Base-by-base conservation (phyloP, 2,329 filamentous ascomycete genomes). In the Plenodomus tracheiphilus region DNA sequence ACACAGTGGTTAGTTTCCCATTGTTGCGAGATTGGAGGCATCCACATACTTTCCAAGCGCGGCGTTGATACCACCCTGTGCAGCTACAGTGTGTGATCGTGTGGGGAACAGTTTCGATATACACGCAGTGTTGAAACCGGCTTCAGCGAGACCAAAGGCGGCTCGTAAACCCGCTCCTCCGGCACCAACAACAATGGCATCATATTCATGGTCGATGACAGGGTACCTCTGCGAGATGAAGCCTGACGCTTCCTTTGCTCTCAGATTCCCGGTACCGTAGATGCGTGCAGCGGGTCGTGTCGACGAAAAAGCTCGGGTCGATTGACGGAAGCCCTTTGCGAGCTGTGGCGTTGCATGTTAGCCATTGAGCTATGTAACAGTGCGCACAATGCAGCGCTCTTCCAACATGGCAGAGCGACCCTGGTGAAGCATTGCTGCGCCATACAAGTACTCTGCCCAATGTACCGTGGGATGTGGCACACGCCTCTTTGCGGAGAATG, bases 141-240 rank as follows among this genome's bases (percentile, higher is more conserved):
- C 88, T 80, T 94, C 89, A 59, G 89, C 89, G 51, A 94, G 84
- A 77, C 89, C 89, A 69, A 93, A 91, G 43, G 89, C 89, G 41
- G 89, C 88, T 74, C 89, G 86, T 61, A 94, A 81, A 74, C 89
- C 89, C 53, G 89, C 81, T 65, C 89, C 89, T 72, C 89, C 89
- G 54, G 89, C 89, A 65, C 89, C 89, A 59, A 94, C 91, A 53
- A 99, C 94, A 65, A 99, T 82, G 55, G 93, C 93, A 88, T 97
- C 94, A 78, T 97, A 97, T 78, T 97, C 91, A 78, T 99, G 94
- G 75, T 97, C 94, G 85, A 99, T 92, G 66, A 99, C 89, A 42
- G 91, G 89, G 76, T 99, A 97, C 77, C 96, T 94, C 75, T 82
- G 87, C 75, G 86, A 89, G 66, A 96, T 83, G 71, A 90, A 89